Base-by-base conservation (phyloP, 352 stramenopile species). In the Phytopythium kandeliae region DNA sequence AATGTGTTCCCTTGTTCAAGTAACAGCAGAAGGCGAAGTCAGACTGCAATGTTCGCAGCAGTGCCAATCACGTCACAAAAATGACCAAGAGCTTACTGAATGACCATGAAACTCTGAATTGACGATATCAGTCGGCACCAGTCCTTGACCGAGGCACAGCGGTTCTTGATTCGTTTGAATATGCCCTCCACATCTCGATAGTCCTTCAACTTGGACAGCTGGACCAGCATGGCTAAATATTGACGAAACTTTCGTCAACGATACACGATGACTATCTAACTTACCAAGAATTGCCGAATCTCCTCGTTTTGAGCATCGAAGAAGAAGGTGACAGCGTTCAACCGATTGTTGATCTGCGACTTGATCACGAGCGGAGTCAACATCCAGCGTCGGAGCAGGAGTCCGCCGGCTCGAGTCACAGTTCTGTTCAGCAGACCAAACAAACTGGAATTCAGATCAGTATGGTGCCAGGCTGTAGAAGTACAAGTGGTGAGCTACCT, bases 391-490 rank as follows among this genome's bases (percentile, higher is more conserved):
- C 78, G 78, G 16, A 95, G 64, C 50, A 88, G 67, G 17, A 52
- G 54, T 17, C 59, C 60, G 4, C 84, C 84, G 16, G 73, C 77
- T 55, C 82, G 86, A 6, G 84, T 95, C 26, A 89, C 58, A 12
- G 79, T 91, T 36, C 69, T 74, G 54, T 95, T 88, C n/a, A 95
- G 57, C 21, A 95, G 63, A 9, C 77, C 78, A 54, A 85, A 88
- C 1, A 95, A 46, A 56, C 84, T 95, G 42, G 8, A 57, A 22
- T 58, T 38, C 50, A 40, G 26, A 42, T 28, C 22, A 31, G 22
- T 11, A 6, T 30, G n/a, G 28, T 24, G 16, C 26, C 24, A 35
- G 16, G 25, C 7, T 36, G 26, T 10, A 9, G 15, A 28, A 35
- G 12, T 41, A 25, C 19, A 12, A 48, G 31, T 19, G 22, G n/a